phyloP scores from a whole-genome alignment of 192 early-diverging fungal genomes.

The Entomortierella chlamydospora region DNA sequence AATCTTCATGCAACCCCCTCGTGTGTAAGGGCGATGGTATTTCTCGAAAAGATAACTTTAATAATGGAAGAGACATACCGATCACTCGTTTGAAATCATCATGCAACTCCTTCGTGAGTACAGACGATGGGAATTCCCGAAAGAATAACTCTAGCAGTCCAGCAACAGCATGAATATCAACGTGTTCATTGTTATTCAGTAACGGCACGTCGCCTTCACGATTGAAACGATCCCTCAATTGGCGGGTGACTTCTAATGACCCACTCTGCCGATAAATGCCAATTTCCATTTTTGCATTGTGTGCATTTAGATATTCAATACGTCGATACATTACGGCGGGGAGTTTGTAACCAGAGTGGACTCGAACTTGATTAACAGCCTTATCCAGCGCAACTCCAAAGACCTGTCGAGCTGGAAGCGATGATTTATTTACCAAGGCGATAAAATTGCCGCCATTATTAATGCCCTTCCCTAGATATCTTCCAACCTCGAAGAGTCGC shows the following conservation, averaged over 20 bases:
- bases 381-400: conserved; percentile 91
- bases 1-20: too few relatives aligned
- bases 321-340: conserved; percentile 96
- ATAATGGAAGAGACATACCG: conserved; percentile 57
- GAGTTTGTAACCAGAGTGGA: conserved; percentile 85
- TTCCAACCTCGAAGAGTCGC: too few relatives aligned
- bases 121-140: conserved; percentile 88
- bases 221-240: conserved; percentile 87
- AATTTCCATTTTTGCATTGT: conserved; percentile 90
- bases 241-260: conserved; percentile 73
- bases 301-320: conserved; percentile 95
- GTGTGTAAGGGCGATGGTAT: too few relatives aligned
- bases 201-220: conserved; percentile 82
- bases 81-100: conserved; percentile 86
- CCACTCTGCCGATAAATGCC: conserved; percentile 96
- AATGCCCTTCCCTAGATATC: too few relatives aligned
- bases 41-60: too few relatives aligned
- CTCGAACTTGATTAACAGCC: conserved; percentile 76
- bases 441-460: too few relatives aligned
- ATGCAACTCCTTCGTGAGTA: conserved; percentile 85
- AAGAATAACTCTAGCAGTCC: conserved; percentile 93
- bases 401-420: conserved; percentile 55
- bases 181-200: conserved; percentile 67
- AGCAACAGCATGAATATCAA: conserved; percentile 94
- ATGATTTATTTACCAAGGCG: too few relatives aligned